Evolutionary conservation across 305 asterid species (phyloP).

Genomic region (Fraxinus angustifolia): DNA sequence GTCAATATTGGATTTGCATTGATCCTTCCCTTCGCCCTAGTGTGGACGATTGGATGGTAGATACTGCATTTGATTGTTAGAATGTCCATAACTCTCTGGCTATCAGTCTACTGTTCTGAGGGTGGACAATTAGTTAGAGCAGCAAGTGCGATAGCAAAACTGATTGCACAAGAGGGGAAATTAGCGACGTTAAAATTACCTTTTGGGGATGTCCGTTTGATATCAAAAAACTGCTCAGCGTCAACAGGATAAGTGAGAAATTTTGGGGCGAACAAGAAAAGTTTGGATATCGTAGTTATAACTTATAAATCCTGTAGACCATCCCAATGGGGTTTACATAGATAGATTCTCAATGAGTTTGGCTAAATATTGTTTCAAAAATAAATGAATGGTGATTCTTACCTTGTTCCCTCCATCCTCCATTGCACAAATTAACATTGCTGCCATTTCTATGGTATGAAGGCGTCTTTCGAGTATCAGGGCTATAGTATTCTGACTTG

Average conservation of each 20-base stretch:
- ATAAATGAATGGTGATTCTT: neutral
- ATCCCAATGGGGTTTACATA: neutral
- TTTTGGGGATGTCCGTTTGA: no score
- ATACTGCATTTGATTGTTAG: neutral
- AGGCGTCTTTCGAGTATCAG: neutral
- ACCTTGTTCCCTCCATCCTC: neutral
- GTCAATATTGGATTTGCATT: neutral
- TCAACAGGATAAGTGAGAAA: no score
- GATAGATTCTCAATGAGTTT: neutral
- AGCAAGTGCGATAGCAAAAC: neutral
- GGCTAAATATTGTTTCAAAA: neutral
- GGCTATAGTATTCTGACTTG: neutral
- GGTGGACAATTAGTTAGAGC: neutral
- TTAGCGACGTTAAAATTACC: no score
- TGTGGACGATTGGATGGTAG: neutral
- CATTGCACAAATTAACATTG: neutral
- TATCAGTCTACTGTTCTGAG: neutral
- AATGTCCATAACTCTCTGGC: neutral
- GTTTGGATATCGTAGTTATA: no score
- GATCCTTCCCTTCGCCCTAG: neutral
- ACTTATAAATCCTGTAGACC: neutral
- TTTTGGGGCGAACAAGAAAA: no score
- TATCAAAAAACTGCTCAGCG: no score
- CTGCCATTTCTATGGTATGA: neutral
- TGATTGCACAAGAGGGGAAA: no score